These are phyloP conservation scores for Tarenaya hassleriana DNA, from an alignment of 345 rosid species.

Conservation along the genomic window DNA sequence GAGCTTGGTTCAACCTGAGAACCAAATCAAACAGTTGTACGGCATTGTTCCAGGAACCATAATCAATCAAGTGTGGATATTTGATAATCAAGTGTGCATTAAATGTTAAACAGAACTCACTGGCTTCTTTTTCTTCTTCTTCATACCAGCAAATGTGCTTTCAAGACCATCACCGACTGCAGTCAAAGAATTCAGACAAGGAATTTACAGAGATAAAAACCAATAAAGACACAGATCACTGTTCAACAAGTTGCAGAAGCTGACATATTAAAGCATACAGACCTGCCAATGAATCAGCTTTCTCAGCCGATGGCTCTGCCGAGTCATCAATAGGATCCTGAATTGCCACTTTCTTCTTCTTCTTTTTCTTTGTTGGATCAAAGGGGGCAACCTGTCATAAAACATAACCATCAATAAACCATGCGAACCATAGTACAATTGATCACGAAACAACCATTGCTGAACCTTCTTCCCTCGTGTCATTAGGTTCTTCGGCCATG, in stretches of 20 bases:
- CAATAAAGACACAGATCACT: background rate
- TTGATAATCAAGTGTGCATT: background rate
- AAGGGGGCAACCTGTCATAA: slow-evolving; percentile 61
- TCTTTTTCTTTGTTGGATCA: slow-evolving; percentile 91
- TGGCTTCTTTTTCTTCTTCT: slow-evolving; percentile 94
- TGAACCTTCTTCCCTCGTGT: too few relatives aligned
- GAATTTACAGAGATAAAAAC: background rate
- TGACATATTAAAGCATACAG: background rate
- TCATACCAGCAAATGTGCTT: slow-evolving; percentile 66
- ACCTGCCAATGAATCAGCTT: slow-evolving; percentile 66
- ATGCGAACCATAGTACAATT: background rate
- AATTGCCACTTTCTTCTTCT: slow-evolving; percentile 80
- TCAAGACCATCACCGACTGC: slow-evolving; percentile 80
- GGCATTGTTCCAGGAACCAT: background rate
- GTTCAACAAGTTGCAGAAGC: background rate
- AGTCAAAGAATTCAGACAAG: slow-evolving; percentile 16
- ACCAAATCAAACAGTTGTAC: slow-evolving; percentile 15
- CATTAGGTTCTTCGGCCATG: too few relatives aligned
- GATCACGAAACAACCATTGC: background rate
- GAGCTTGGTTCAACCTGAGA: slow-evolving; percentile 57
- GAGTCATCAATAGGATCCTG: slow-evolving; percentile 59
- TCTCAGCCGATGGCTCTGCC: slow-evolving; percentile 61
- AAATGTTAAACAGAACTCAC: slow-evolving; percentile 35
- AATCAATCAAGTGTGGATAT: background rate
- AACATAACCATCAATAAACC: slow-evolving; percentile 2